Conservation (phyloP, 495 filamentous ascomycete species). For the Chaetomidium leptoderma region DNA sequence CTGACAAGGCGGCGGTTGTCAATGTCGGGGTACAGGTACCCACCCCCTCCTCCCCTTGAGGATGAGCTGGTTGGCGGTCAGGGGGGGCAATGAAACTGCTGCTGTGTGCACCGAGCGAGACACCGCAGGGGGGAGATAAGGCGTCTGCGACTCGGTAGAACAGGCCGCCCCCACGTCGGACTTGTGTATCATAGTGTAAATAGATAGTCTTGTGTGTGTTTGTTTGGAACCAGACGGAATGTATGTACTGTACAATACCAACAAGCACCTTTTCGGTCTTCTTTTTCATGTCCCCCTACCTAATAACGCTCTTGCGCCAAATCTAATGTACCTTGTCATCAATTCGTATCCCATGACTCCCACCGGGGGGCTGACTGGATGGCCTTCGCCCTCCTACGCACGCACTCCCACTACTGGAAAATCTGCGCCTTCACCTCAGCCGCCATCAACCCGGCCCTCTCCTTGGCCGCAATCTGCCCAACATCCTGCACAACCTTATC, state of each 20-base stretch:
- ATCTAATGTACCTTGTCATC: constrained; percentile 12
- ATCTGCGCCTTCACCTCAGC: constrained; percentile 79
- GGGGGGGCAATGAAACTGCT: no score
- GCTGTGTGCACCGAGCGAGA: no score
- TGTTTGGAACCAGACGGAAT: neutral
- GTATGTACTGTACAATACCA: constrained; percentile 7
- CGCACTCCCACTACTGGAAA: constrained; percentile 45
- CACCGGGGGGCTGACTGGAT: no score
- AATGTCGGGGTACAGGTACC: no score
- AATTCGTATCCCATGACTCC: constrained; percentile 7
- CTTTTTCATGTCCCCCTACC: constrained; percentile 4
- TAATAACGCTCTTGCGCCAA: constrained; percentile 4
- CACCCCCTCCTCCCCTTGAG: neutral
- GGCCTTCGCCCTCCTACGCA: neutral
- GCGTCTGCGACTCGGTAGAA: neutral
- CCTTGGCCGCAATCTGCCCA: constrained; percentile 78
- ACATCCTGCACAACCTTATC: constrained; percentile 77
- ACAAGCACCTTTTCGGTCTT: neutral
- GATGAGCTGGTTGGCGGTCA: neutral
- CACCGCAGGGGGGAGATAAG: neutral
- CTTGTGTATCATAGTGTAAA: constrained; percentile 8
- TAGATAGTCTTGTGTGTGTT: neutral
- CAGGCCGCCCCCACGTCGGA: neutral
- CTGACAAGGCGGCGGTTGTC: neutral
- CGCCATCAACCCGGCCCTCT: constrained; percentile 77